Evolutionary conservation across 768 basidiomycete genomes (phyloP).

Genomic region (Boletales sp.): DNA sequence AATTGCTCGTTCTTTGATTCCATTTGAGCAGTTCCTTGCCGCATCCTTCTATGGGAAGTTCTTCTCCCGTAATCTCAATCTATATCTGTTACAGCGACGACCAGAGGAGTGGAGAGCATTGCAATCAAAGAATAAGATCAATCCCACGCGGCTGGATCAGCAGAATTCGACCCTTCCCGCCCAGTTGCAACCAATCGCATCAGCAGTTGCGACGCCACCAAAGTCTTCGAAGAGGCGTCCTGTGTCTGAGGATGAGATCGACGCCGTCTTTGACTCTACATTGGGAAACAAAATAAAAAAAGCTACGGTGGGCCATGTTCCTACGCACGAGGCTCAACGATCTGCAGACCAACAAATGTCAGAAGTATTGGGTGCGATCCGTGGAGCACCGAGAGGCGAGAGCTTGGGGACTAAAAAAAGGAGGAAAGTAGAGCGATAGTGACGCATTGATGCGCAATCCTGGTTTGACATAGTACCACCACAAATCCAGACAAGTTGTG

Average conservation of each 20-base stretch:
- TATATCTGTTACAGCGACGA: constrained; percentile 72
- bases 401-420: constrained; percentile 33
- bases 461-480: background rate
- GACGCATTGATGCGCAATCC: background rate
- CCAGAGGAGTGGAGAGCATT: constrained; percentile 82
- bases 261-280: constrained; percentile 58
- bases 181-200: background rate
- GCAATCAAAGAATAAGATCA: constrained; percentile 46
- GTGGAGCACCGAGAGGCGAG: constrained; percentile 50
- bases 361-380: constrained; percentile 58
- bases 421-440: constrained; percentile 13
- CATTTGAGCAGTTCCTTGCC: constrained; percentile 67
- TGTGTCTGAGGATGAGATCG: constrained; percentile 64
- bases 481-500: background rate
- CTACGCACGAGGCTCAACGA: constrained; percentile 9
- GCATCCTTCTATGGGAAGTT: constrained; percentile 85
- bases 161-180: constrained; percentile 14
- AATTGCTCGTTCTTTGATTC: constrained; percentile 76
- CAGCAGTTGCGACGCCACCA: constrained; percentile 8
- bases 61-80: constrained; percentile 74
- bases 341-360: constrained; percentile 38
- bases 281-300: constrained; percentile 60
- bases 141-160: constrained; percentile 8
- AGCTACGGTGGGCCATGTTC: constrained; percentile 36
- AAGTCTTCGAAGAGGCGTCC: constrained; percentile 47